phyloP scores from a whole-genome alignment of 352 stramenopile species.

The Aphanomyces euteiches region DNA sequence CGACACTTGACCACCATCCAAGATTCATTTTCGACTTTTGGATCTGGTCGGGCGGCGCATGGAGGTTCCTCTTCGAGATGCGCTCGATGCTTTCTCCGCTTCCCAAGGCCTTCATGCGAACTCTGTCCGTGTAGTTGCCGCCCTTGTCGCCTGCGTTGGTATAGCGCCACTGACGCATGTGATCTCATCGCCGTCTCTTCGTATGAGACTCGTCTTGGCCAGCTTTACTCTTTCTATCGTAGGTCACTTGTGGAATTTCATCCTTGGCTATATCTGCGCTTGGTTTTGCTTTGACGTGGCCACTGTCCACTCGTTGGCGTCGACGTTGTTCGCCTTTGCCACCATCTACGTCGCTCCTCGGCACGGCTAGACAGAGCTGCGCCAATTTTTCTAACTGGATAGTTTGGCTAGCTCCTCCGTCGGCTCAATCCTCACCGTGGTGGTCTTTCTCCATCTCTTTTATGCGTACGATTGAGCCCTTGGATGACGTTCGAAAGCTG shows the following conservation, averaged over 20 bases:
- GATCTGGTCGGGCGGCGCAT: background rate
- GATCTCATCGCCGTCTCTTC: background rate
- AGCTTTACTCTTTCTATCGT: background rate
- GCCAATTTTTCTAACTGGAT: background rate
- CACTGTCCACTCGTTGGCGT: slow-evolving; percentile 66
- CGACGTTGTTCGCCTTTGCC: slow-evolving; percentile 54
- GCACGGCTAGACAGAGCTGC: slow-evolving; percentile 29
- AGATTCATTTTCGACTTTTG: too few species aligned
- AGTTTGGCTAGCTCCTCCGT: background rate
- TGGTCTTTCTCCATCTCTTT: slow-evolving; percentile 33
- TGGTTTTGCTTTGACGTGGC: slow-evolving; percentile 76
- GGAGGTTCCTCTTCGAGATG: slow-evolving; percentile 57
- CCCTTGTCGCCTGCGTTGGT: slow-evolving; percentile 57
- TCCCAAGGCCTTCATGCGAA: slow-evolving; percentile 70
- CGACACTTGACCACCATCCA: too few species aligned
- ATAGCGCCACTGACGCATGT: slow-evolving; percentile 60
- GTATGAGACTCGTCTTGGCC: background rate
- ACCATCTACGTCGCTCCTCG: slow-evolving; percentile 60
- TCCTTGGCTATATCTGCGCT: slow-evolving; percentile 53
- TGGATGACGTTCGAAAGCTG: slow-evolving; percentile 34
- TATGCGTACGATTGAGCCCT: slow-evolving; percentile 49
- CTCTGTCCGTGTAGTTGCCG: slow-evolving; percentile 74
- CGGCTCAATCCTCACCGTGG: background rate
- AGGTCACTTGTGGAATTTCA: slow-evolving; percentile 65
- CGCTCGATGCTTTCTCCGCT: slow-evolving; percentile 61